Percentiles rank a stretch among this genome's conserved stretches.
Evolutionary conservation across 768 basidiomycete species (phyloP).

Genomic region (Phlebiopsis gigantea): DNA sequence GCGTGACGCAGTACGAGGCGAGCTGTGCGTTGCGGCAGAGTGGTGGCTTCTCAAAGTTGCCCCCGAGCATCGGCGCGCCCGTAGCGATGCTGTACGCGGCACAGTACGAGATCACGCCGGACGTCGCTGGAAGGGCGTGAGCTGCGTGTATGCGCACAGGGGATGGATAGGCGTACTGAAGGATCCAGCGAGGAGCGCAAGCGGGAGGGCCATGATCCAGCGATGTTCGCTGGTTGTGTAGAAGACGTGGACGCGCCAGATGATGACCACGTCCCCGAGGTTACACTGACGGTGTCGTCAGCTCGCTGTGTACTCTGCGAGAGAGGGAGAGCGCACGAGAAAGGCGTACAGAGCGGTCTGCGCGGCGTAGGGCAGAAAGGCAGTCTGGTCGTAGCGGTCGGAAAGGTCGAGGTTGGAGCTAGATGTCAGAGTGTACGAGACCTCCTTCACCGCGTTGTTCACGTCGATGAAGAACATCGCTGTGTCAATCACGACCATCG

Average conservation of each 20-base stretch:
- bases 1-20: background rate
- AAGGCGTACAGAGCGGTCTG: constrained; percentile 15
- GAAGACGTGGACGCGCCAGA: constrained; percentile 8
- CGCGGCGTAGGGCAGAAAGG: constrained; percentile 6
- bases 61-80: background rate
- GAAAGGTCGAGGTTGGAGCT: constrained; percentile 3
- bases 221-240: background rate
- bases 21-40: constrained; percentile 3
- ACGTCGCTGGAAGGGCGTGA: background rate
- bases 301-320: background rate
- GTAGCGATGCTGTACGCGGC: background rate
- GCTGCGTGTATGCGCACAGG: background rate
- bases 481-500: constrained; percentile 9
- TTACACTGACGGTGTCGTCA: background rate
- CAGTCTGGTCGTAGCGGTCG: background rate
- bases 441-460: constrained; percentile 14
- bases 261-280: constrained; percentile 4
- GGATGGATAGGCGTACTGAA: background rate
- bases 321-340: background rate
- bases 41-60: constrained; percentile 1
- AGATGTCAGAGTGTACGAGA: constrained; percentile 5
- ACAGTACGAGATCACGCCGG: constrained; percentile 1
- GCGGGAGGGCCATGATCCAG: background rate
- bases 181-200: background rate
- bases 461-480: constrained; percentile 18